A percentile compares a stretch with the other conserved stretches of the same genome.
Evolutionary conservation across 73 alveolate genomes (phyloP).

Genomic region (Halteria grandinella): DNA sequence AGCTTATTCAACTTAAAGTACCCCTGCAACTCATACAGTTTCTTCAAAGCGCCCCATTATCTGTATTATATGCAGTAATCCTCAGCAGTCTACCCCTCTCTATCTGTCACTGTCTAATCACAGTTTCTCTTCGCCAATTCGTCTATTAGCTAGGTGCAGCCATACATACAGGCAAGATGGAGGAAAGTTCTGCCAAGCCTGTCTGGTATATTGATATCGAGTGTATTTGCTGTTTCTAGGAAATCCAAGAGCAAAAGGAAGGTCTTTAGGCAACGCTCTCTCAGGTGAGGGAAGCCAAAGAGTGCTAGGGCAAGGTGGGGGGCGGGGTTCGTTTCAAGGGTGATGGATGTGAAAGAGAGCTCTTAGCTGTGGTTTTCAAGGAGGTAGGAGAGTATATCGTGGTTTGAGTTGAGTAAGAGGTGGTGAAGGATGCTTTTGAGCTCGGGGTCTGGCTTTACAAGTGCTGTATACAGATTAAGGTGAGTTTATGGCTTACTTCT

Average conservation of each 20-base stretch:
- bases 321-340: slow-evolving; percentile 32
- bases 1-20: neutral
- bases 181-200: slow-evolving; percentile 64
- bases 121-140: neutral
- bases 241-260: too few relatives aligned
- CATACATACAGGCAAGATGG: slow-evolving; percentile 40
- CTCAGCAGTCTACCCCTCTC: slow-evolving; percentile 9
- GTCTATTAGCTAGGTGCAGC: slow-evolving; percentile 8
- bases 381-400: too few relatives aligned
- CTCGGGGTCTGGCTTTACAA: slow-evolving; percentile 25
- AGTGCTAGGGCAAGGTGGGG: slow-evolving; percentile 35
- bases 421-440: slow-evolving; percentile 23
- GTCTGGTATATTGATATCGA: too few relatives aligned
- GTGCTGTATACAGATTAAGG: neutral
- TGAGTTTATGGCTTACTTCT: slow-evolving; percentile 7
- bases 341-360: neutral
- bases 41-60: neutral
- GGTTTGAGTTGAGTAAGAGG: slow-evolving; percentile 15
- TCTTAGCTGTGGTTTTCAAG: neutral
- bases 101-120: slow-evolving; percentile 21
- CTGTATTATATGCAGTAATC: neutral
- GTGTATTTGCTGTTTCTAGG: too few relatives aligned
- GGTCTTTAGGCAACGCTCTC: too few relatives aligned
- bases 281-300: too few relatives aligned
- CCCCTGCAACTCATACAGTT: neutral